Evolutionary conservation across 208 protist genomes (phyloP), one percentile per base, ranked within the genome.

Genomic region (Trypanosoma cruzi): DNA sequence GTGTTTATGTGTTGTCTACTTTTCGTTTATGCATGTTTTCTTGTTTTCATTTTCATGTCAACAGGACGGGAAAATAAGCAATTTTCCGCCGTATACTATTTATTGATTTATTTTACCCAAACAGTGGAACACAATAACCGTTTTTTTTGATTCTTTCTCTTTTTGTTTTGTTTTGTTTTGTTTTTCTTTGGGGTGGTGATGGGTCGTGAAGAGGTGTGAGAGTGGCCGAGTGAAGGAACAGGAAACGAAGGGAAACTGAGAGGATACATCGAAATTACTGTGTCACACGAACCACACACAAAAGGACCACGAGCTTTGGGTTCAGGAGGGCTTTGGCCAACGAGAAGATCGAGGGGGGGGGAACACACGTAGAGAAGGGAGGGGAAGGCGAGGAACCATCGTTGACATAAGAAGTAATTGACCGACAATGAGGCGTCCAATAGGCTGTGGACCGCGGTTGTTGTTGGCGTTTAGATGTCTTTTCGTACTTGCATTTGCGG

Each of bases 401-500:
- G 4, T 26, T 36, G 22, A 18, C 13, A 18, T 57, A 4, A 5
- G 52, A 56, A 24, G 7, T 44, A 16, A 44, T 44, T 40, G 31
- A 24, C 55, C 0, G 20, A 8, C 22, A 49, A 64, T 64, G 58
- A 53, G 22, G 14, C 14, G 0, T 10, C n/a, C 29, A 7, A 4
- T 13, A 3, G 31, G 29, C 57, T 18, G 32, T n/a, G 36, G 24
- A 3, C 3, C 26, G 20, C 29, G 48, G 7, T 7, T 68, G 16
- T 0, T 59, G 16, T 13, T 68, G 20, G 22, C 14, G 1, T 68
- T 5, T 46, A 5, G 2, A n/a, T 57, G 22, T 31, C 50, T 68
- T 32, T 5, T 68, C n/a, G 36, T 32, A 11, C 34, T 59, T 40
- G 36, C 75, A 29, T 53, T 80, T 73, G 48, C 57, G 20, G 66